phyloP scores from a whole-genome alignment of 2,329 filamentous ascomycete genomes.

The Dothistroma pini region DNA sequence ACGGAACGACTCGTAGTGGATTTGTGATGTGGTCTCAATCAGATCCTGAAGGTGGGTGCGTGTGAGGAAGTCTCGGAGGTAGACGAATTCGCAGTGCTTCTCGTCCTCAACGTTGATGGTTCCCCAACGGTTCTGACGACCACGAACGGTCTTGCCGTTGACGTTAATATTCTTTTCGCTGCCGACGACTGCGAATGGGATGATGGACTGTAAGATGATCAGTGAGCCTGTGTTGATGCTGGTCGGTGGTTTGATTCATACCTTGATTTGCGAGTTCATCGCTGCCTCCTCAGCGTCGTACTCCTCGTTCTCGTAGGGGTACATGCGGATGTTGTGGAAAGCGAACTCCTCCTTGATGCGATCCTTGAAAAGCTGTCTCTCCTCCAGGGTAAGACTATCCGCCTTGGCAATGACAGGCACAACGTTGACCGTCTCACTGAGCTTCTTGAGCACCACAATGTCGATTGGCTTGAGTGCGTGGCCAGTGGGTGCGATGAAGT shows the following conservation, averaged over 20 bases:
- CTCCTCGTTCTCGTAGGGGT: slow-evolving; percentile 99
- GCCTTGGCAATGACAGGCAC: slow-evolving; percentile 99
- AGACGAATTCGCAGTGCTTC: slow-evolving; percentile 99
- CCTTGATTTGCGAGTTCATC: slow-evolving; percentile 95
- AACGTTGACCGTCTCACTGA: slow-evolving; percentile 98
- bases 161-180: slow-evolving; percentile 98
- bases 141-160: slow-evolving; percentile 87
- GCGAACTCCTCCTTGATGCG: slow-evolving; percentile 98
- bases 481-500: slow-evolving; percentile 98
- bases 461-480: slow-evolving; percentile 99
- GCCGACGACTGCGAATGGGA: slow-evolving; percentile 96
- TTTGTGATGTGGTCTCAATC: slow-evolving; percentile 98
- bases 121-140: slow-evolving; percentile 98
- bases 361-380: slow-evolving; percentile 96
- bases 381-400: slow-evolving; percentile 91
- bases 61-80: slow-evolving; percentile 96
- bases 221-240: slow-evolving; percentile 4
- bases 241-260: slow-evolving; percentile 37
- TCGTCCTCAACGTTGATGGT: slow-evolving; percentile 99
- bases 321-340: slow-evolving; percentile 99
- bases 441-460: slow-evolving; percentile 99
- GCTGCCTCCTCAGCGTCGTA: slow-evolving; percentile 94
- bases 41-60: slow-evolving; percentile 97
- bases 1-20: slow-evolving; percentile 99
- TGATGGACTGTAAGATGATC: slow-evolving; percentile 63